Conservation (phyloP, 495 filamentous ascomycete species). For the Aspergillus avenaceus region DNA sequence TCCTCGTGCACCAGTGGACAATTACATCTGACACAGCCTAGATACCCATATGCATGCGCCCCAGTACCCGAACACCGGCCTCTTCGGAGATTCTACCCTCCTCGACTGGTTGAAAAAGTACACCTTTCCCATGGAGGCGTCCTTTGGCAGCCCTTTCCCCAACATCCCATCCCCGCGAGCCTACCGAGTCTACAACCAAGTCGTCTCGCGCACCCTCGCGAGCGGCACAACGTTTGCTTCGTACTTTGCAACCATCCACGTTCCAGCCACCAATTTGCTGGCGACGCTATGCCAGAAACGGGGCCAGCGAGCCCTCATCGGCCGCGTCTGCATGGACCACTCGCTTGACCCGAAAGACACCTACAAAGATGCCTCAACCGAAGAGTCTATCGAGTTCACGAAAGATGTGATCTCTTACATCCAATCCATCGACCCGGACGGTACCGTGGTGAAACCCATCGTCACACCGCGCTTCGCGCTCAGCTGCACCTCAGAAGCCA, state of each 20-base stretch:
- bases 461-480: constrained; percentile 91
- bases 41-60: constrained; percentile 94
- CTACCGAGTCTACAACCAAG: constrained; percentile 62
- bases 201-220: constrained; percentile 72
- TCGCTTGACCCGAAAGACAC: constrained; percentile 57
- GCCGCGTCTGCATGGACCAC: constrained; percentile 87
- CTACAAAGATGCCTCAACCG: constrained; percentile 67
- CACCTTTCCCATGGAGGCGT: constrained; percentile 90
- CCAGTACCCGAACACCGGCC: constrained; percentile 87
- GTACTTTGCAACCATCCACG: constrained; percentile 88
- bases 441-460: constrained; percentile 65
- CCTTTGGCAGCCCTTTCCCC: constrained; percentile 42
- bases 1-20: not conserved
- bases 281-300: constrained; percentile 68
- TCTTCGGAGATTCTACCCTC: constrained; percentile 86
- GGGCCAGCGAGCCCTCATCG: constrained; percentile 88
- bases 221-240: constrained; percentile 87
- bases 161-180: constrained; percentile 37
- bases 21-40: constrained; percentile 20
- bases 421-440: constrained; percentile 56
- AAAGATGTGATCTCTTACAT: constrained; percentile 63
- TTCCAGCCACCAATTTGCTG: constrained; percentile 79
- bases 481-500: constrained; percentile 56
- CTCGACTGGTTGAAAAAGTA: constrained; percentile 90
- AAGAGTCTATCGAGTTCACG: constrained; percentile 53